Evolutionary conservation across 495 filamentous ascomycete species (phyloP).

Genomic region (Evernia prunastri): DNA sequence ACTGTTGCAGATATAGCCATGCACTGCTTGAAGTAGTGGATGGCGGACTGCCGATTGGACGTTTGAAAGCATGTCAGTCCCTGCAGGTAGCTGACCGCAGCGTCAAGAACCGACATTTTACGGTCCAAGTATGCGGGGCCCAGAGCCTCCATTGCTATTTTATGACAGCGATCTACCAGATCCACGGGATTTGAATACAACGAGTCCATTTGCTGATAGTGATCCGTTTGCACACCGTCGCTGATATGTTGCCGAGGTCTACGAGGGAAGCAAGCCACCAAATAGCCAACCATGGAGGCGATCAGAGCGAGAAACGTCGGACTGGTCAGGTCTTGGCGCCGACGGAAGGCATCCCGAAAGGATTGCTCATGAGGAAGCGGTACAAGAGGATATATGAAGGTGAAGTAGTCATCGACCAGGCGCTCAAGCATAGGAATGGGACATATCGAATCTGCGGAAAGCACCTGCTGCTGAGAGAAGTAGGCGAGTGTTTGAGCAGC

Average conservation of each 20-base stretch:
- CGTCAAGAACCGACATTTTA: conserved; percentile 68
- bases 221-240: not conserved
- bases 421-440: conserved; percentile 56
- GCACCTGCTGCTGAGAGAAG: conserved; percentile 35
- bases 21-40: conserved; percentile 67
- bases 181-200: conserved; percentile 62
- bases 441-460: conserved; percentile 69
- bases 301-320: conserved; percentile 67
- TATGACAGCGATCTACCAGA: conserved; percentile 67
- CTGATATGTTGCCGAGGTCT: conserved; percentile 56
- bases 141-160: conserved; percentile 63
- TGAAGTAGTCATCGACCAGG: conserved; percentile 83
- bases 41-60: conserved; percentile 57
- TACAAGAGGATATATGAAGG: conserved; percentile 78
- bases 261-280: conserved; percentile 79
- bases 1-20: conserved; percentile 48
- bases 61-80: conserved; percentile 64
- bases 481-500: conserved; percentile 40
- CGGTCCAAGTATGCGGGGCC: conserved; percentile 62
- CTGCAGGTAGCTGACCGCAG: conserved; percentile 78
- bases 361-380: conserved; percentile 81
- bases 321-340: conserved; percentile 62
- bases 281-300: conserved; percentile 69
- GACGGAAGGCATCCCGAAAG: conserved; percentile 66
- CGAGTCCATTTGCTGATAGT: conserved; percentile 35